Percentiles rank a stretch among this genome's conserved stretches.
Conservation (phyloP, 345 rosid species). For the Lagerstroemia speciosa region DNA sequence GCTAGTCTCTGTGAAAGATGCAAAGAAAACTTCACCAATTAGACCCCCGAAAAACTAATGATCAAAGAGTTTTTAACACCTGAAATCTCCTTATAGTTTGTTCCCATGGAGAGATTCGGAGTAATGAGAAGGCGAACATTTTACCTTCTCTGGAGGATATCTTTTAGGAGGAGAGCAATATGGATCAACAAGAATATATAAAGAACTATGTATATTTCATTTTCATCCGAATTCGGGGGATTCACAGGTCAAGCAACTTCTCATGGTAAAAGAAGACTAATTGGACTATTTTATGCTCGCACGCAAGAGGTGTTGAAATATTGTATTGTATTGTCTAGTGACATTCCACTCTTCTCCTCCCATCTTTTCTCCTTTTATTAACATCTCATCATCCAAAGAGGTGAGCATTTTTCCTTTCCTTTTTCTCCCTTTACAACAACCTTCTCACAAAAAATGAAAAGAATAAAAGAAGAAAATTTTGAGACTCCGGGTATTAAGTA, state of each 20-base stretch:
- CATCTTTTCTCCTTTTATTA: background rate
- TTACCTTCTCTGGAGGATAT: too few species aligned
- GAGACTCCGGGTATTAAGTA: background rate
- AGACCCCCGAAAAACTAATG: background rate
- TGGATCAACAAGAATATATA: background rate
- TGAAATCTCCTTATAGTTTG: background rate
- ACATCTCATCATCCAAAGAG: background rate
- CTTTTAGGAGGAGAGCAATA: too few species aligned
- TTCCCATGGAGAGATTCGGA: too few species aligned
- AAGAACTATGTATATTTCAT: background rate
- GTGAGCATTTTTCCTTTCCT: background rate
- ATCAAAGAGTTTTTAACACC: background rate
- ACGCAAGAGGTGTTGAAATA: background rate
- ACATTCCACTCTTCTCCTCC: background rate
- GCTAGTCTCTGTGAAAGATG: background rate
- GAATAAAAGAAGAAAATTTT: background rate
- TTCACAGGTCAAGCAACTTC: background rate
- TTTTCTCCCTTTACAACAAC: background rate
- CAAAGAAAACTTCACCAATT: background rate
- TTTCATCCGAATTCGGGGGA: background rate
- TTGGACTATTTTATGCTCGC: background rate
- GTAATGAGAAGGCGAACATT: too few species aligned
- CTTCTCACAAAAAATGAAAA: background rate
- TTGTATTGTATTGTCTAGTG: background rate
- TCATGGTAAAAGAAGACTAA: background rate